These are phyloP conservation scores for Pseudocercospora fuligena DNA, from an alignment of 2,329 filamentous ascomycete genomes.

Conservation along the genomic window DNA sequence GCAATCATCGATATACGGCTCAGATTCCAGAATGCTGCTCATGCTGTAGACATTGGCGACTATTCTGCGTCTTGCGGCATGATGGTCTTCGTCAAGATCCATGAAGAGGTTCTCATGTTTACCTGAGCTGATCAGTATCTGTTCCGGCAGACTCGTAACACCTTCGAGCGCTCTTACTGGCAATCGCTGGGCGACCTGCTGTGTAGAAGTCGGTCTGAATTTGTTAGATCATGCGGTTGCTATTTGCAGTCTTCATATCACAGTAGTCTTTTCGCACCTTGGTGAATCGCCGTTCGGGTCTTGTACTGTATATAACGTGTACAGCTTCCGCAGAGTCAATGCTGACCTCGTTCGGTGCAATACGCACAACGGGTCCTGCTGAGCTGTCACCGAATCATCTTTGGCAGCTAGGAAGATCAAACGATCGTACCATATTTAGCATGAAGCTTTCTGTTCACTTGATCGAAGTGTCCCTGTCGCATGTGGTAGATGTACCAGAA, in stretches of 20 bases:
- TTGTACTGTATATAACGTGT: neutral
- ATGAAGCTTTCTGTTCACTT: conserved; percentile 50
- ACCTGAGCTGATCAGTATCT: neutral
- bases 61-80: neutral
- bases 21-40: neutral
- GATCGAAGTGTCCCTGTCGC: neutral
- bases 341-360: conserved; percentile 72
- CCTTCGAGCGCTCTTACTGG: no score
- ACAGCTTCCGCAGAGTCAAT: neutral
- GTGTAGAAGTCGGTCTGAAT: no score
- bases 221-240: no score
- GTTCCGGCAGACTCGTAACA: no score
- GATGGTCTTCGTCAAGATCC: conserved; percentile 2
- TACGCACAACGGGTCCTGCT: conserved; percentile 64
- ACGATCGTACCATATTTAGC: conserved; percentile 60
- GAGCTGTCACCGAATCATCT: neutral
- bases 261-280: no score
- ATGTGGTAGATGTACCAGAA: neutral
- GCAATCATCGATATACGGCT: conserved; percentile 8
- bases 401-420: neutral
- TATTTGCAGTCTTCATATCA: no score
- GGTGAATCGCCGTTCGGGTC: no score
- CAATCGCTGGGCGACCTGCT: no score
- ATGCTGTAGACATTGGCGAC: conserved; percentile 9
- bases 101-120: conserved; percentile 10